These are phyloP conservation scores for Iberis amara DNA, from an alignment of 441 rosid species.

Conservation along the genomic window DNA sequence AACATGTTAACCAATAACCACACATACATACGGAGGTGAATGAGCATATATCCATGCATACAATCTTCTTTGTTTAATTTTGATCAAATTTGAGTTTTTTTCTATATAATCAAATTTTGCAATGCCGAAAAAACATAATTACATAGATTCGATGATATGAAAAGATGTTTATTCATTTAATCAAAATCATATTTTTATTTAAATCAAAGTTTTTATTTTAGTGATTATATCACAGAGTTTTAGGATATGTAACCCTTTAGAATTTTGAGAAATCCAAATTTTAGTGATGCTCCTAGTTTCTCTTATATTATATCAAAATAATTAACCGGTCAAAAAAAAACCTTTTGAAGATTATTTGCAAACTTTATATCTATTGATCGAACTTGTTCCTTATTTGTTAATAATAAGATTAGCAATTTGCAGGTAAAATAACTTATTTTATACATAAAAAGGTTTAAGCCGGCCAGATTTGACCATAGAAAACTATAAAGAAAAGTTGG, in stretches of 20 bases:
- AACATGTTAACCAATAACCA: slow-evolving; percentile 31
- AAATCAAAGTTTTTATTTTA: background rate
- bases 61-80: slow-evolving; percentile 29
- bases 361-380: slow-evolving; percentile 10
- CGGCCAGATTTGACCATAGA: slow-evolving; percentile 29
- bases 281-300: background rate
- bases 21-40: slow-evolving; percentile 8
- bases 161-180: too few relatives aligned
- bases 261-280: slow-evolving; percentile 23
- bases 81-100: slow-evolving; percentile 24
- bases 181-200: background rate
- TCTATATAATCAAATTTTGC: too few relatives aligned
- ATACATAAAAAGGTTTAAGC: slow-evolving; percentile 4
- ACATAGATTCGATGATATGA: too few relatives aligned
- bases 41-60: slow-evolving; percentile 31
- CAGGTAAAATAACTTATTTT: background rate
- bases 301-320: background rate
- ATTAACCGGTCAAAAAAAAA: too few relatives aligned
- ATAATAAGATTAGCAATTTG: slow-evolving; percentile 21
- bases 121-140: too few relatives aligned
- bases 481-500: slow-evolving; percentile 19
- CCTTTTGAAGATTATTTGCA: slow-evolving; percentile 8
- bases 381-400: slow-evolving; percentile 4
- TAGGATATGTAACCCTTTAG: background rate
- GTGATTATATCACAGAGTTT: too few relatives aligned